Base-by-base conservation (phyloP, 225 moss, liverwort and hornwort species). In the Antitrichia curtipendula region DNA sequence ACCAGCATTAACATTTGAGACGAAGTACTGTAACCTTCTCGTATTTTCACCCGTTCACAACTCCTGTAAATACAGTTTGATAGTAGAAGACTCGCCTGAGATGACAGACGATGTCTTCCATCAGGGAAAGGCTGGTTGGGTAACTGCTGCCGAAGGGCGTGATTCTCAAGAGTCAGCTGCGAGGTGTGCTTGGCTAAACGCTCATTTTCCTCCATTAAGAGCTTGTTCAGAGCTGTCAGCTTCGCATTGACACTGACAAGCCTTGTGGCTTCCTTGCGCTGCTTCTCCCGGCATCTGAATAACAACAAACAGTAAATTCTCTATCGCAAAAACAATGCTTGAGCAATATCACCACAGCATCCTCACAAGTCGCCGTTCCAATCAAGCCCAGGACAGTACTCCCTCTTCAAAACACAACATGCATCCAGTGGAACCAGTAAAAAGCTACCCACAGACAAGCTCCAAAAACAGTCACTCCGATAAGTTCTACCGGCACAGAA, bases 191-290 rank as follows among this genome's bases (percentile, higher is more conserved):
- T 94, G 50, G 93, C 90, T 36, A 94, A 59, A 83, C 94, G 94
- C 88, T 94, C 94, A 72, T 94, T 94, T 82, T 94, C 94, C 88
- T 94, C 94, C 94, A 94, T 94, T 29, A 94, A n/a, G n/a, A 94
- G 92, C 89, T 94, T 94, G 90, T 94, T 94, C 69, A 94, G 82
- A 54, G 94, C 94, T 71, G 94, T 94, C 73, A 94, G 91, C 84
- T 94, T 94, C 8, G 94, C 94, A 61, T 94, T 94, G 32, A 94
- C 94, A 84, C 93, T 94, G 54, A 94, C 93, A 89, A 94, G 91
- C 84, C 94, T 91, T 57, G 94, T 93, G 32, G 94, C 93, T 87
- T 94, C 94, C 89, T 94, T 94, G 75, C 94, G 94, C 49, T 94
- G 94, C 91, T 94, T 94, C 90, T 94, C 94, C 80, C 93, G 93